Evolutionary conservation across 2,329 filamentous ascomycete genomes (phyloP), one percentile per base, ranked within the genome.

Genomic region (Paraconiothyrium sp.): DNA sequence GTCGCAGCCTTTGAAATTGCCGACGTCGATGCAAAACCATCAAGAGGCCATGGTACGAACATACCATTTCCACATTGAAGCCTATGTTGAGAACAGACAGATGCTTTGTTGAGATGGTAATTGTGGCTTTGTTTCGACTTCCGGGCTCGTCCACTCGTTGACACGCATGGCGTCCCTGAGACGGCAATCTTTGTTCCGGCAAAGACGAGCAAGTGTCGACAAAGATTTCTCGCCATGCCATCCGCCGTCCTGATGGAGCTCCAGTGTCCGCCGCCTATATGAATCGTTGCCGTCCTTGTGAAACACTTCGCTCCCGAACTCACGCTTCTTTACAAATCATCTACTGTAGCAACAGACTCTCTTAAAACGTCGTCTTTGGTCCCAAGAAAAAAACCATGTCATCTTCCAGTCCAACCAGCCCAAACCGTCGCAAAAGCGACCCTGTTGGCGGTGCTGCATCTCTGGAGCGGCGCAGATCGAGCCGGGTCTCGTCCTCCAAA

Each of bases 141-240:
- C 9, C 43, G n/a, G 22, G 20, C 43, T 24, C 43, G n/a, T 24
- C 43, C 43, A 24, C 10, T 46, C 43, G n/a, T 46, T 24, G 3
- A 46, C 43, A 4, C 8, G 43, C 2, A 46, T 46, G 43, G 43
- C 43, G 43, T 46, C 20, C 20, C 4, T 46, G 43, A 10, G 20
- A 46, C 7, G 43, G 43, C 20, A 22, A 46, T 20, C 43, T 24
- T 46, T 46, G 20, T 46, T 46, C 43, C 43, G 24, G 43, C 20
- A 46, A 46, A 46, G 43, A 46, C 8, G n/a, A 41, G 39, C 39
- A 41, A 41, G 39, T 16, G n/a, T n/a, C 39, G 39, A 41, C 39
- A 41, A 41, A 41, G 39, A 14, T n/a, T 20, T 7, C 14, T 41
- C 39, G 27, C 27, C 39, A n/a, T 41, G 16, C 14, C 6, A n/a